Base-by-base conservation (phyloP, 441 rosid genomes). In the Gossypium laxum region DNA sequence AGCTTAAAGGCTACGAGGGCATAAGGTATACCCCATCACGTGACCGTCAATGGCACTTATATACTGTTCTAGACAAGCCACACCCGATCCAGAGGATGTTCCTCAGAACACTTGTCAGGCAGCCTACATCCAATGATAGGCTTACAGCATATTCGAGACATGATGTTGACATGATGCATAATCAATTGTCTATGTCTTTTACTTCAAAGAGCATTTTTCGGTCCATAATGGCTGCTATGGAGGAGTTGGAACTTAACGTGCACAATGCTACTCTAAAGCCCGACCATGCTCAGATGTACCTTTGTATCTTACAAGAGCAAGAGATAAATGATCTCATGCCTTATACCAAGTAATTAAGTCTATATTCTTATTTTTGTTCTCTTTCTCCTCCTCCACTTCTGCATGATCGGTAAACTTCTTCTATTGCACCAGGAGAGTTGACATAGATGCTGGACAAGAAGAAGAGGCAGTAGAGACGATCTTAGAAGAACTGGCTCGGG, bases 281-380 rank as follows among this genome's bases (percentile, higher is more conserved):
- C 59, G 99, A 92, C 78, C 96, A 92, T 75, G 96, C 94, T 38
- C 96, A 95, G 71, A 90, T 95, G 99, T 95, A 92, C 76, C 97
- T 95, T 50, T 91, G 92, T 74, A 79, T 95, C 76, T 71, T 95
- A 69, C 92, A 87, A 28, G 97, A 91, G 85, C 99, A 95, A 79
- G 84, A 84, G 73, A 87, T 95, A 54, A 84, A 87, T 75, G 97
- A 95, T 83, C 98, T 95, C 72, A 81, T 95, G 84, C 90, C 97
- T 58, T 88, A 86, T 73, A 81, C 89, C 78, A 89, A 87, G 99
- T 95, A 83, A 75, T 68, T 77, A 69, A 56, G 47, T 74, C 71
- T 66, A 45, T 24, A 21, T 67, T 70, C 34, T 75, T 32, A 8
- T 71, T 61, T 43, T n/a, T 48, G 7, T 70, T 38, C 24, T 14